Percentiles rank a stretch among this genome's conserved stretches.
These are phyloP conservation scores for Sporothrix globosa DNA, from an alignment of 2,329 filamentous ascomycete species.

Conservation along the genomic window DNA sequence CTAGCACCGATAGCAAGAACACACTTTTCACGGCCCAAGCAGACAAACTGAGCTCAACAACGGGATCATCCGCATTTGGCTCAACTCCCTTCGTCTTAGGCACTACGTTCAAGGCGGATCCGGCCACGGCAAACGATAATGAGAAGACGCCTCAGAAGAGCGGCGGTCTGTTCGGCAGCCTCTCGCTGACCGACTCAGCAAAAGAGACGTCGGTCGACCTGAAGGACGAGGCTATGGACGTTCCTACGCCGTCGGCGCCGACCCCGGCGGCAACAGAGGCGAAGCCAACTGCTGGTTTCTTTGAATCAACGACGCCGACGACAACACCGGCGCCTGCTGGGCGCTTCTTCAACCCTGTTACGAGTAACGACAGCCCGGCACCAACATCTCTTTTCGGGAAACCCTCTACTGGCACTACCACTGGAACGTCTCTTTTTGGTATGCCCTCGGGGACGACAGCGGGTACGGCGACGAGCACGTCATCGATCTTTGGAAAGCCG, in stretches of 20 bases:
- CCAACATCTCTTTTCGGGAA: slow-evolving; percentile 32
- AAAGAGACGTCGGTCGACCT: slow-evolving; percentile 35
- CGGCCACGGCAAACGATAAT: slow-evolving; percentile 61
- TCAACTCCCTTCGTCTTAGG: slow-evolving; percentile 67
- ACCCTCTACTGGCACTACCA: slow-evolving; percentile 2
- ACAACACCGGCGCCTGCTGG: slow-evolving; percentile 37
- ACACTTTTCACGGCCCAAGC: slow-evolving; percentile 48
- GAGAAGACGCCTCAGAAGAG: slow-evolving; percentile 49
- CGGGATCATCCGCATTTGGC: slow-evolving; percentile 47
- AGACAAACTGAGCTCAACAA: slow-evolving; percentile 48
- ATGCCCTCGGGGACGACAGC: slow-evolving; percentile 16
- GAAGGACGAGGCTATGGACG: slow-evolving; percentile 60
- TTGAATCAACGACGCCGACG: slow-evolving; percentile 39
- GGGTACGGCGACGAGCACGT: not conserved
- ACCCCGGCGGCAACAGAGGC: slow-evolving; percentile 33
- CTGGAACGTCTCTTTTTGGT: slow-evolving; percentile 24
- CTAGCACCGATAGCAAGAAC: slow-evolving; percentile 43
- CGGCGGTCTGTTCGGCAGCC: slow-evolving; percentile 59
- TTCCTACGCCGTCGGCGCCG: slow-evolving; percentile 40
- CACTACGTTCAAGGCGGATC: slow-evolving; percentile 68
- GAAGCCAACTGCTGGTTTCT: slow-evolving; percentile 35
- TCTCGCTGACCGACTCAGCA: slow-evolving; percentile 51
- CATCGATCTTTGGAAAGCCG: slow-evolving; percentile 29
- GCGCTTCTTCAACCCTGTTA: slow-evolving; percentile 36
- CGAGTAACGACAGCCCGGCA: slow-evolving; percentile 24